These are phyloP conservation scores for Botrytis aclada DNA, from an alignment of 2,329 filamentous ascomycete species.

Conservation along the genomic window DNA sequence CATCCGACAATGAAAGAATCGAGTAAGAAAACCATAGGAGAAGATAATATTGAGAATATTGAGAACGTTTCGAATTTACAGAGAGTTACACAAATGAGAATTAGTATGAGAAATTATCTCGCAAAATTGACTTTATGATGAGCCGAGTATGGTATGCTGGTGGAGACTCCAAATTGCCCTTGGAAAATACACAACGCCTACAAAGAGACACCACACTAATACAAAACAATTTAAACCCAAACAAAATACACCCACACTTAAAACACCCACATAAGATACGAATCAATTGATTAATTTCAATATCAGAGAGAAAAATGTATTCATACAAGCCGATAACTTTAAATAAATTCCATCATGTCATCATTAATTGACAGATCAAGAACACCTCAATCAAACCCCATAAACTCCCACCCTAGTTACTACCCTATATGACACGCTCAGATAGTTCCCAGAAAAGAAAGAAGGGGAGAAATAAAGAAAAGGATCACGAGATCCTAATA, in stretches of 20 bases:
- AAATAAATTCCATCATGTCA: conserved; percentile 7
- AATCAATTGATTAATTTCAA: neutral
- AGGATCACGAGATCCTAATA: neutral
- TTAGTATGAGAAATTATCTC: neutral
- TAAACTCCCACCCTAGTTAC: conserved; percentile 1
- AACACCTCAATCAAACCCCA: conserved; percentile 8
- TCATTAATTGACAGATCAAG: conserved; percentile 7
- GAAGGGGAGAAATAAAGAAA: neutral
- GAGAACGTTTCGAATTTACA: neutral
- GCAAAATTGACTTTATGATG: neutral
- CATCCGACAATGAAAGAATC: too few relatives aligned
- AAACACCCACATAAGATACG: neutral
- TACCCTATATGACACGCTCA: conserved; percentile 17
- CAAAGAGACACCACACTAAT: rapidly evolving
- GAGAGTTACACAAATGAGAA: rapidly evolving
- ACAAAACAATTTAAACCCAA: rapidly evolving
- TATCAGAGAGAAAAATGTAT: conserved; percentile 5
- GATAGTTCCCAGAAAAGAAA: conserved; percentile 13
- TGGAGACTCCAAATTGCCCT: neutral
- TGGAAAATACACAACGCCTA: neutral
- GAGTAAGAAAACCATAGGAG: too few relatives aligned
- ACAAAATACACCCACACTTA: too few relatives aligned
- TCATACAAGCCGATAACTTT: conserved; percentile 16
- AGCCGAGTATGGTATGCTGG: neutral
- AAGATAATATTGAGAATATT: too few relatives aligned